These are phyloP conservation scores for Hyaloraphidium curvatum DNA, from an alignment of 192 early-diverging fungal species.

Conservation along the genomic window DNA sequence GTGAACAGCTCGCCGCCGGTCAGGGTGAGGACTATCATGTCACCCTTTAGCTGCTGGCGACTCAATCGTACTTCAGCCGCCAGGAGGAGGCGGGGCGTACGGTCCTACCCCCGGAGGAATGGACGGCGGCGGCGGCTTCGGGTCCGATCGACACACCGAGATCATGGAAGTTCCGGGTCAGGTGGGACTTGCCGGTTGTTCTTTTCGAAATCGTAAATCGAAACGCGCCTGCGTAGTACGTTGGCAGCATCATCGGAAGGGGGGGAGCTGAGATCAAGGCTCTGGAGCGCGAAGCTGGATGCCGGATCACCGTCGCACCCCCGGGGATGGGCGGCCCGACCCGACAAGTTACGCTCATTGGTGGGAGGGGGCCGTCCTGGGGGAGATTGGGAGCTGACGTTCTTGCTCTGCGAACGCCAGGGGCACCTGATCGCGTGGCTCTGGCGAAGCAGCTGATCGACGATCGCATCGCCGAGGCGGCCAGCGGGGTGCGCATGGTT, in stretches of 20 bases:
- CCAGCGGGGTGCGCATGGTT: not conserved
- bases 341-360: not conserved
- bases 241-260: not conserved
- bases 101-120: not conserved
- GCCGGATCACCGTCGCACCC: not conserved
- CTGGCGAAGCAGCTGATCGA: conserved; percentile 2
- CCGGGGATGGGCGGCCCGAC: not conserved
- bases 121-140: not conserved
- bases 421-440: not conserved
- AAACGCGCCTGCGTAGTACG: not conserved
- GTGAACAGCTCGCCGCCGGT: not conserved
- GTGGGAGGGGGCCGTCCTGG: not conserved
- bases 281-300: not conserved
- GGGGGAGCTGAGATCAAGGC: not conserved
- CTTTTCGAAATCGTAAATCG: not conserved
- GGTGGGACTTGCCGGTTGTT: not conserved
- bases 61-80: not conserved
- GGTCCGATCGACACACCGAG: not conserved
- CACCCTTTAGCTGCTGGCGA: not conserved
- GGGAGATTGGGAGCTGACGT: not conserved
- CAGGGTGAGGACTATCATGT: not conserved
- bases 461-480: not conserved
- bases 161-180: not conserved
- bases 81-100: not conserved
- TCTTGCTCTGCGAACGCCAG: not conserved